Conservation (phyloP, 805 yeast genomes). For the Pachysolen tannophilus region DNA sequence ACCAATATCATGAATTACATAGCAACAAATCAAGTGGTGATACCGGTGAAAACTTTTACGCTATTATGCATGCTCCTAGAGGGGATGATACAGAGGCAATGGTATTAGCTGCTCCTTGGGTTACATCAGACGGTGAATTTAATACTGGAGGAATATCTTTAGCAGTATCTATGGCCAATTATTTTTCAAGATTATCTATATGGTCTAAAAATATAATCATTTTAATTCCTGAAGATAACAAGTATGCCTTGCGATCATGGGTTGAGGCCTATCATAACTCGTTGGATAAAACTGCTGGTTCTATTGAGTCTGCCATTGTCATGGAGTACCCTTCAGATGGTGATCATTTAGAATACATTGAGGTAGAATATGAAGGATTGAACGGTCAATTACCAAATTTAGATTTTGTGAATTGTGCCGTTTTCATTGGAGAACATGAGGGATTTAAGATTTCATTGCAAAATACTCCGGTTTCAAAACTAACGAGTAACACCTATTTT, state of each 20-base stretch:
- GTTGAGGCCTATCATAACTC: constrained; percentile 88
- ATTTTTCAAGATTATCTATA: constrained; percentile 76
- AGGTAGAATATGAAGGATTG: constrained; percentile 75
- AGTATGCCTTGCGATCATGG: constrained; percentile 71
- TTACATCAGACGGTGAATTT: constrained; percentile 49
- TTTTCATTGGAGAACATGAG: constrained; percentile 68
- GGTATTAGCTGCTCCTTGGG: constrained; percentile 87
- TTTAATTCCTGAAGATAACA: constrained; percentile 71
- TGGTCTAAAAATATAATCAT: constrained; percentile 94
- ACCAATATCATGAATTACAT: constrained; percentile 24
- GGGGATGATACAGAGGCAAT: constrained; percentile 97
- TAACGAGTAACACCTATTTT: constrained; percentile 39
- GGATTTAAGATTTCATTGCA: constrained; percentile 65
- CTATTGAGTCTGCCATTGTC: constrained; percentile 84
- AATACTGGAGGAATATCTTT: constrained; percentile 81
- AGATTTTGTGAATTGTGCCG: constrained; percentile 79
- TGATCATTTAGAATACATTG: constrained; percentile 69
- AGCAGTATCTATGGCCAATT: constrained; percentile 65
- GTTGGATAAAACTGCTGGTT: constrained; percentile 84
- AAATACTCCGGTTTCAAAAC: constrained; percentile 37
- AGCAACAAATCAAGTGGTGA: constrained; percentile 23
- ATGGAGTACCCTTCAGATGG: constrained; percentile 59
- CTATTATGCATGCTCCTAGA: constrained; percentile 82
- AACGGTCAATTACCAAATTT: constrained; percentile 95
- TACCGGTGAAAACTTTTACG: constrained; percentile 53